Base-by-base conservation (phyloP, 192 early-diverging fungal species). In the Piromyces sp. region DNA sequence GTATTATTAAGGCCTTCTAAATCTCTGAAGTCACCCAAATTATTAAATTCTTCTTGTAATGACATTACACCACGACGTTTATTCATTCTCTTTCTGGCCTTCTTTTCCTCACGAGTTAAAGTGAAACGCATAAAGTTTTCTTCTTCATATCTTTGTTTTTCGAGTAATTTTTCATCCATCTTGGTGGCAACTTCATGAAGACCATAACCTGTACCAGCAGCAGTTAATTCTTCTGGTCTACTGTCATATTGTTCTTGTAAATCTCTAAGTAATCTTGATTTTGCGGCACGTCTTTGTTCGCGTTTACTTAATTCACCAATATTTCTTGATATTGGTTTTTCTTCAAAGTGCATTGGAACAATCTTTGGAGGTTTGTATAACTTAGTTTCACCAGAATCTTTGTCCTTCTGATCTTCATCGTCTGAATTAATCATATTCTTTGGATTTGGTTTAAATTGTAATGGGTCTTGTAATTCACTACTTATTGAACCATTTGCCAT, bases 361-460 rank as follows among this genome's bases (percentile, higher is more conserved):
- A 96, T 85, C 85, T 92, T 93, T 28, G 96, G 95, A 31, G 95
- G 94, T 58, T 89, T 89, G 87, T 98, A 98, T 14, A 97, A 82
- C n/a, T 94, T 93, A 29, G 83, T 37, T 40, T 86, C 86, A 28
- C 58, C 80, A 28, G 85, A 84, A 29, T 88, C 88, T 30, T 85
- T 88, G 14, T 88, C 86, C 26, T 81, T 58, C 42, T 83, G 84
- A 14, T 89, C 85, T 13, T 86, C 87, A 79, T 84, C 86, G 5
- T 84, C 85, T 2, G 84, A 80, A 79, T 87, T 87, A 30, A 82
- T 80, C 14, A 89, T 87, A 30, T 90, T 91, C 37, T 81, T 85
- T 29, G 95, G 94, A 86, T 96, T 97, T 5, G 97, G 97, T 83
- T 93, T 94, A 89, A 96, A 99, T 79, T 92, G 89, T 82, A 96